These are phyloP conservation scores for Populus simonii DNA, from an alignment of 345 rosid genomes.

Conservation along the genomic window DNA sequence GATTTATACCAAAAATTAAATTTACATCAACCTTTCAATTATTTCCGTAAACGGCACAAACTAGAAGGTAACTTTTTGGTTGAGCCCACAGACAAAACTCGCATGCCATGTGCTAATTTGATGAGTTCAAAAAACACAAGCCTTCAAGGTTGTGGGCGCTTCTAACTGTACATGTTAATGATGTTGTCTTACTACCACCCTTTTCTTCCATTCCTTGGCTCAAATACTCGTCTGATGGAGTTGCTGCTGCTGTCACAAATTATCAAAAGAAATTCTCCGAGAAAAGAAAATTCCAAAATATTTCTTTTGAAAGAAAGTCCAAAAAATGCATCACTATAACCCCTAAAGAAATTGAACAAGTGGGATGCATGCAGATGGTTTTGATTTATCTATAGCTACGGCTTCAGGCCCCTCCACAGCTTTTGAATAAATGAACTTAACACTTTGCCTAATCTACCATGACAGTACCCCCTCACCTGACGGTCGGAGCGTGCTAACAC, in stretches of 20 bases:
- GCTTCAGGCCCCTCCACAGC: not conserved
- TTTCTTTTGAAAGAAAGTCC: too few relatives aligned
- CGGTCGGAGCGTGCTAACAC: slow-evolving; percentile 24
- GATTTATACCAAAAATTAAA: too few relatives aligned
- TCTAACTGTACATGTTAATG: not conserved
- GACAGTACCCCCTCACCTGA: slow-evolving; percentile 30
- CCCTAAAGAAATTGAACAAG: not conserved
- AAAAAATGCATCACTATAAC: not conserved
- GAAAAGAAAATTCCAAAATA: too few relatives aligned
- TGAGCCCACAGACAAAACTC: not conserved
- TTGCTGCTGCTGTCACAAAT: not conserved
- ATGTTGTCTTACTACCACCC: not conserved
- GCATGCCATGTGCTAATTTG: not conserved
- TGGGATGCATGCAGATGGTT: not conserved
- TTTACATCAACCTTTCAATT: too few relatives aligned
- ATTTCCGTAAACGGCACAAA: too few relatives aligned
- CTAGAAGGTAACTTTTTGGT: not conserved
- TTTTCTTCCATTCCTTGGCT: not conserved
- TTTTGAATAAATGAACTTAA: not conserved
- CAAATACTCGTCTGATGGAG: too few relatives aligned
- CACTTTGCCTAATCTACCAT: slow-evolving; percentile 6
- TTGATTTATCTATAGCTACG: not conserved
- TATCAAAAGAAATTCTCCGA: too few relatives aligned
- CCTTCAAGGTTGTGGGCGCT: not conserved
- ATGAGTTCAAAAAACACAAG: not conserved